These are phyloP conservation scores for Dactylis glomerata DNA, from an alignment of 176 grass and related monocot species.

Conservation along the genomic window DNA sequence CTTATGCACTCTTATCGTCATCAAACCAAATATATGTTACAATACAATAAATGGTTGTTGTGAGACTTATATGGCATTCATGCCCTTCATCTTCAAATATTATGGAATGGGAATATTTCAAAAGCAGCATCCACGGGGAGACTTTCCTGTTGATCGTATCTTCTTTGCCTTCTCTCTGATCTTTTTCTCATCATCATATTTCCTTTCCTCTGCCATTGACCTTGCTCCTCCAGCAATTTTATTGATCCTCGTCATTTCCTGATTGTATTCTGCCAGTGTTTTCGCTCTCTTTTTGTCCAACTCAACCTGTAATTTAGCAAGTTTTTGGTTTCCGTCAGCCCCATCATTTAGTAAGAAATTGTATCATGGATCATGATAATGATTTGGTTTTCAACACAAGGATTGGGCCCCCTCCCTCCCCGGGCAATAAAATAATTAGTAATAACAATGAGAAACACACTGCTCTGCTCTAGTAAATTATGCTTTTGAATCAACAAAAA, in stretches of 20 bases:
- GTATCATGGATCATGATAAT: conserved; percentile 7
- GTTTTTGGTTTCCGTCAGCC: not conserved
- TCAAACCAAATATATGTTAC: conserved; percentile 26
- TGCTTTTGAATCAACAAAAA: conserved; percentile 34
- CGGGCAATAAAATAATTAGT: not conserved
- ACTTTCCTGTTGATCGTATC: conserved; percentile 41
- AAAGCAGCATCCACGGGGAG: conserved; percentile 53
- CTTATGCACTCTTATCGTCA: conserved; percentile 4
- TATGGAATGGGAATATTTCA: conserved; percentile 22
- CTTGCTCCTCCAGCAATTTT: conserved; percentile 57
- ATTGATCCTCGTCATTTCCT: conserved; percentile 59
- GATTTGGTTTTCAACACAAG: not conserved
- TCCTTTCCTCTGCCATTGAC: conserved; percentile 52
- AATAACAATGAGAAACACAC: not conserved
- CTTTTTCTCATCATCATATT: conserved; percentile 58
- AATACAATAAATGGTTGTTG: conserved; percentile 6
- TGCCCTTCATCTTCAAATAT: conserved; percentile 25
- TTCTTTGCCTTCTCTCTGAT: conserved; percentile 58
- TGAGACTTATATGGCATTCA: not conserved
- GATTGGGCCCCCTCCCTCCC: not conserved
- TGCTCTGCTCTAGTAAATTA: conserved; percentile 21
- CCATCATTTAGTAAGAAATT: not conserved
- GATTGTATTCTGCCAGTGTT: conserved; percentile 39
- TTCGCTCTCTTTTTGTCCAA: conserved; percentile 44
- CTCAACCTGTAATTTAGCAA: conserved; percentile 49